Percentiles rank a stretch among this genome's conserved stretches.
Evolutionary conservation across 192 early-diverging fungal species (phyloP).

Genomic region (Backusella psychrophila): DNA sequence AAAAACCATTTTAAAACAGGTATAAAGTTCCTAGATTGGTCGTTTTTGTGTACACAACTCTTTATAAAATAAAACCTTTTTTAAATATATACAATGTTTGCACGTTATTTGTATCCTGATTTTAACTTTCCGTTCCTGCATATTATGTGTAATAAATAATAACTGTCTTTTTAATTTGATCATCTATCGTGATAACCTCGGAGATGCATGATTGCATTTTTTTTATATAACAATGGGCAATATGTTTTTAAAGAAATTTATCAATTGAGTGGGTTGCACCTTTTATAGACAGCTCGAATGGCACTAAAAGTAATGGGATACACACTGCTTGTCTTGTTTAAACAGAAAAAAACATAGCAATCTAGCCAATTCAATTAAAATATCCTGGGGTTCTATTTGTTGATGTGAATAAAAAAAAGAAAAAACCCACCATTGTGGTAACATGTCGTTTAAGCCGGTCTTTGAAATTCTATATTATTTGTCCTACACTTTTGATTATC

Average conservation of each 20-base stretch:
- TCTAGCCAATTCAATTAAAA: background rate
- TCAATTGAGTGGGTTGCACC: background rate
- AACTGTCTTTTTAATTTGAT: background rate
- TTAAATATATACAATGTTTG: background rate
- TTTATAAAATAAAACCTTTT: background rate
- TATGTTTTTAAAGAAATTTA: background rate
- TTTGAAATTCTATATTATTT: background rate
- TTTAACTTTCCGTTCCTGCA: background rate
- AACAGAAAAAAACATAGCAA: background rate
- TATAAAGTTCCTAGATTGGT: slow-evolving; percentile 10
- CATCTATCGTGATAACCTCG: background rate
- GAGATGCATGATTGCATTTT: background rate
- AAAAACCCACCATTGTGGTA: background rate
- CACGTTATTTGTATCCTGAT: background rate
- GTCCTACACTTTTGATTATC: background rate
- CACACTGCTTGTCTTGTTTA: no score
- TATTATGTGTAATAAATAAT: background rate
- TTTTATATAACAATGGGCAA: background rate
- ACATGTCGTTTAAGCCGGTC: background rate
- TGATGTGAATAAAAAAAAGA: background rate
- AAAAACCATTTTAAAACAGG: background rate
- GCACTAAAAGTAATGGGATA: no score
- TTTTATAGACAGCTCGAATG: no score
- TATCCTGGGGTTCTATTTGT: background rate
- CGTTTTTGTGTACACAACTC: background rate